Percentiles rank a stretch among this genome's conserved stretches.
phyloP scores from a whole-genome alignment of 139 green algal species.

The Coelastrella sp. region DNA sequence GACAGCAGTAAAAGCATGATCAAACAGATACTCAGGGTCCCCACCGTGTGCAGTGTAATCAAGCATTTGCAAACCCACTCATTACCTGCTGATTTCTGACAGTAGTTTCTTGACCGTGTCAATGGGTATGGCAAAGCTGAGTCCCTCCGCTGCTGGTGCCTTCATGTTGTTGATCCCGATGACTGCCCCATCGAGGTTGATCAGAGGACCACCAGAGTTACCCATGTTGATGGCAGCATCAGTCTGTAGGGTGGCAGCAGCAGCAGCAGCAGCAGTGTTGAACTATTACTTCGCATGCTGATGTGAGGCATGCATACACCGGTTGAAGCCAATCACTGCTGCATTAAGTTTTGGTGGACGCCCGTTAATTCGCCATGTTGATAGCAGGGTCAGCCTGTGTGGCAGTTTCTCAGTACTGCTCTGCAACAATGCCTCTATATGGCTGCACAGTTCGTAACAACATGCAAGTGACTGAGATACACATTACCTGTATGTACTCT shows the following conservation, averaged over 20 bases:
- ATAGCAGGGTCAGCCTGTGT: too few species aligned
- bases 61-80: too few species aligned
- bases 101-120: conserved; percentile 74
- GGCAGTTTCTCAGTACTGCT: too few species aligned
- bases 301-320: too few species aligned
- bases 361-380: too few species aligned
- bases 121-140: conserved; percentile 87
- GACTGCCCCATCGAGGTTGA: conserved; percentile 84
- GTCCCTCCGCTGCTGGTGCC: conserved; percentile 77
- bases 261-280: not conserved
- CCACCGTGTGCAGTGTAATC: too few species aligned
- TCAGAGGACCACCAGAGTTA: conserved; percentile 67
- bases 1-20: not conserved
- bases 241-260: conserved; percentile 34
- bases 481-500: conserved; percentile 85
- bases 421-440: not conserved
- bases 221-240: conserved; percentile 66
- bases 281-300: not conserved
- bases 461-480: too few species aligned
- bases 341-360: too few species aligned
- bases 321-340: too few species aligned
- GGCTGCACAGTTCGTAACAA: not conserved
- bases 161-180: conserved; percentile 68
- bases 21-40: not conserved
- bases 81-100: conserved; percentile 57